A percentile compares a stretch with the other conserved stretches of the same genome.
Conservation (phyloP, 192 early-diverging fungal genomes). For the Entophlyctis helioformis region DNA sequence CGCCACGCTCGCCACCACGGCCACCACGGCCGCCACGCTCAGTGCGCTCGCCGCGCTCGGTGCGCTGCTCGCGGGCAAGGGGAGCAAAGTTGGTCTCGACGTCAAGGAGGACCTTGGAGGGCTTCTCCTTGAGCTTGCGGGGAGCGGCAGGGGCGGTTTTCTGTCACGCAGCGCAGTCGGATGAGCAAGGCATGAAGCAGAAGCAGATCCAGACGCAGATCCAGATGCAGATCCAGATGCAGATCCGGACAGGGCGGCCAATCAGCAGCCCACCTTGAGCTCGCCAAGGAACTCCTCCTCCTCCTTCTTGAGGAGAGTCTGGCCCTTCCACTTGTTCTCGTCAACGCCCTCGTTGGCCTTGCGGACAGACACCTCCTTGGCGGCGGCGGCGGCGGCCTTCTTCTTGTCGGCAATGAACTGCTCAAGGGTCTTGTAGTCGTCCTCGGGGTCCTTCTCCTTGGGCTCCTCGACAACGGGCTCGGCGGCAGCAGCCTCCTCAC, state of each 20-base stretch:
- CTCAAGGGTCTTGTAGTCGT: slow-evolving; percentile 71
- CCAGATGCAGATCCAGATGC: slow-evolving; percentile 4
- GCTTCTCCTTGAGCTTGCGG: slow-evolving; percentile 38
- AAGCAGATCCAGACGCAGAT: slow-evolving; percentile 7
- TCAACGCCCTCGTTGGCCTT: slow-evolving; percentile 84
- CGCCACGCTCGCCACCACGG: slow-evolving; percentile 50
- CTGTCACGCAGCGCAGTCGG: slow-evolving; percentile 31
- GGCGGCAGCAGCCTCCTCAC: slow-evolving; percentile 22
- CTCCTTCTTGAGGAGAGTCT: slow-evolving; percentile 54
- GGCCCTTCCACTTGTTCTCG: slow-evolving; percentile 69
- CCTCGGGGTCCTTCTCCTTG: slow-evolving; percentile 56
- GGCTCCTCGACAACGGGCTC: slow-evolving; percentile 23
- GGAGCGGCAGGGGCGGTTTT: slow-evolving; percentile 26
- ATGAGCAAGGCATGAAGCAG: slow-evolving; percentile 1
- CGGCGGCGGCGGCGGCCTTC: slow-evolving; percentile 44
- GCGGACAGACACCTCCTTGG: slow-evolving; percentile 39
- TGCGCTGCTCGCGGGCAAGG: slow-evolving; percentile 22
- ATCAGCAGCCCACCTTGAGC: slow-evolving; percentile 40
- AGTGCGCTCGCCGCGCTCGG: slow-evolving; percentile 28
- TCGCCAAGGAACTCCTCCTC: slow-evolving; percentile 56
- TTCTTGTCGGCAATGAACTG: slow-evolving; percentile 68
- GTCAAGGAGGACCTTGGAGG: slow-evolving; percentile 54
- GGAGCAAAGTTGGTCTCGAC: slow-evolving; percentile 76
- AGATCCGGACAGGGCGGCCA: slow-evolving; percentile 4
- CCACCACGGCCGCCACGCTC: slow-evolving; percentile 33